Conservation (phyloP, 2,329 filamentous ascomycete genomes). For the Aspergillus pseudoterreus region DNA sequence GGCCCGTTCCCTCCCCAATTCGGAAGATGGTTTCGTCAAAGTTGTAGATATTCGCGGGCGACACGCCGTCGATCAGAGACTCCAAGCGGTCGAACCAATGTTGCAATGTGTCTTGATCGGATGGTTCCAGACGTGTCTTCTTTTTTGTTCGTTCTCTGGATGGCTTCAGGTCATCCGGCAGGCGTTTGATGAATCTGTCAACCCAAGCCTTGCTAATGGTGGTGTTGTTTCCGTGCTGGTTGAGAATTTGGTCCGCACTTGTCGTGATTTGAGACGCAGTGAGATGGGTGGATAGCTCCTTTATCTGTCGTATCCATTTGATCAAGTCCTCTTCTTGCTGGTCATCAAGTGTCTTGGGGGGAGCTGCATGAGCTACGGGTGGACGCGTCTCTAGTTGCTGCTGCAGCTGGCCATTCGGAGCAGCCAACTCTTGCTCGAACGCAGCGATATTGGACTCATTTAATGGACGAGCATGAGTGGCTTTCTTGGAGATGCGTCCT, state of each 20-base stretch:
- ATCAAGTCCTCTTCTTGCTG: not conserved
- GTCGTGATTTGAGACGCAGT: not conserved
- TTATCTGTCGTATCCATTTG: not conserved
- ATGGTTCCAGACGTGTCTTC: not conserved
- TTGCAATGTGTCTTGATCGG: not conserved
- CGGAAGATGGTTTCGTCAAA: not conserved
- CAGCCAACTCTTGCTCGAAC: not conserved
- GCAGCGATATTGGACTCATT: not conserved
- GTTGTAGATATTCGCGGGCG: not conserved
- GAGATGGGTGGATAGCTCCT: not conserved
- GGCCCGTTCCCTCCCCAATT: not conserved
- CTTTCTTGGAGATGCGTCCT: not conserved
- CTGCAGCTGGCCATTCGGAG: too few relatives aligned
- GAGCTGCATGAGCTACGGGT: not conserved
- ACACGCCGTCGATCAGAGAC: not conserved
- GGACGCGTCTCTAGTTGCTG: not conserved
- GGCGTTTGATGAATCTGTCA: not conserved
- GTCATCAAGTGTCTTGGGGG: not conserved
- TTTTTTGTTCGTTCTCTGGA: not conserved
- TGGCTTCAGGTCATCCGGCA: not conserved
- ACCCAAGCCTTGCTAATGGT: not conserved
- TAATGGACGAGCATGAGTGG: not conserved
- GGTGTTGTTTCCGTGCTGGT: not conserved
- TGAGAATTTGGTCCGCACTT: not conserved
- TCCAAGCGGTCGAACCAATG: not conserved